These are phyloP conservation scores for Botrytis paeoniae DNA, from an alignment of 2,329 filamentous ascomycete species.

Conservation along the genomic window DNA sequence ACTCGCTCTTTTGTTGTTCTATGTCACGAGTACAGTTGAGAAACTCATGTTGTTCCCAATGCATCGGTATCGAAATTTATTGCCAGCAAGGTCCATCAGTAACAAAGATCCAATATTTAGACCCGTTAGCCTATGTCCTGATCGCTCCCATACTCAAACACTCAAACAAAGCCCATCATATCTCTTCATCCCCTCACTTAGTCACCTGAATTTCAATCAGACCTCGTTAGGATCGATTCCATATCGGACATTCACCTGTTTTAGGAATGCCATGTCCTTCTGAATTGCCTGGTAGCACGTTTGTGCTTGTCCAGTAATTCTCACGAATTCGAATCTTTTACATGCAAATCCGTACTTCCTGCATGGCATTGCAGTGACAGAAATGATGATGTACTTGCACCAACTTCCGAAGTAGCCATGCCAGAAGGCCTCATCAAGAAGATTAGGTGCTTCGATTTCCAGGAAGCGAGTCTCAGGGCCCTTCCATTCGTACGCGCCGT, in stretches of 20 bases:
- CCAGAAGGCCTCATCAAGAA: conserved; percentile 2
- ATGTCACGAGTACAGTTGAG: not conserved
- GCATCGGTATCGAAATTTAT: not conserved
- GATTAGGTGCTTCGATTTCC: not conserved
- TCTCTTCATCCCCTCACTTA: not conserved
- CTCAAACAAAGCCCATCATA: accelerated
- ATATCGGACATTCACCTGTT: not conserved
- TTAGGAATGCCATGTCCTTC: not conserved
- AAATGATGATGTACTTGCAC: conserved; percentile 10
- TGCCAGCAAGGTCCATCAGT: not conserved
- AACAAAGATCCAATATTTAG: not conserved
- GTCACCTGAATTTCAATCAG: not conserved
- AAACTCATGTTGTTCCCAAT: not conserved
- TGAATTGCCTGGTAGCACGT: conserved; percentile 8
- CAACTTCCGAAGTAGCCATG: not conserved
- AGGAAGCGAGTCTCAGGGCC: conserved; percentile 12
- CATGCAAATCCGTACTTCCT: not conserved
- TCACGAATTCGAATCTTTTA: not conserved
- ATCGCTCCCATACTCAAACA: not conserved
- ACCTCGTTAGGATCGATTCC: not conserved
- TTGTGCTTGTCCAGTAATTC: not conserved
- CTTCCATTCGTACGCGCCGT: conserved; percentile 9
- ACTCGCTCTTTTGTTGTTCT: not conserved
- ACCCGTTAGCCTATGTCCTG: not conserved
- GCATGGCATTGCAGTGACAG: not conserved